Base-by-base conservation (phyloP, 2,329 filamentous ascomycete species). In the Diaporthe caulivora region DNA sequence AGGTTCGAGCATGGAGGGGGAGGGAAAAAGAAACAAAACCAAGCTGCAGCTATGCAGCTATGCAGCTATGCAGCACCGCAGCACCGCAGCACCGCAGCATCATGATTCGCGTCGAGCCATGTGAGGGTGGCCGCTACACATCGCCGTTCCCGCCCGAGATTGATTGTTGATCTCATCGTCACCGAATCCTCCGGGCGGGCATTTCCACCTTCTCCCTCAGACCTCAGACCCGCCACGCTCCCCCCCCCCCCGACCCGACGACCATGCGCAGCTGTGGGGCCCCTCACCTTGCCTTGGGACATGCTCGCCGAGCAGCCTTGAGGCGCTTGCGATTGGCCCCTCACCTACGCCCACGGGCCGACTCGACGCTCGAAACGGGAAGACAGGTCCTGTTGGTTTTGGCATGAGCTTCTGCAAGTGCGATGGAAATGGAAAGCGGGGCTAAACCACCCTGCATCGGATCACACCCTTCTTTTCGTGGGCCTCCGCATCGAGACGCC, bases 361-460 rank as follows among this genome's bases (percentile, higher is more conserved):
- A 51, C 44, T 51, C 42, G 29, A 65, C 29, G 60, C 44, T 51
- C 44, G 42, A 65, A 65, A 65, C 11, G 62, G 62, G 62, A 40
- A 51, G 44, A 51, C 44, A 26, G 44, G 44, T 24, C 5, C 29
- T 49, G 60, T 34, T 21, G 8, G 29, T 65, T 65, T 47, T 65
- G 60, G 60, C 26, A 51, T 26, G 60, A 8, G 60, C 18, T 51
- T 9, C 60, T 51, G 60, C 60, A 51, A 37, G 60, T 18, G 24
- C 44, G 62, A 51, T 65, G 62, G 62, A 51, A 65, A 24, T 31
- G 62, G 62, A 65, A 65, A 26, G 62, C 62, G 62, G 62, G 62
- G 62, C 62, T 15, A 51, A n/a, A 21, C 29, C 44, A 37, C 29
- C 44, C 62, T 53, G 62, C 62, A 65, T 65, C 62, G 62, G 44